A percentile compares a stretch with the other conserved stretches of the same genome.
Conservation (phyloP, 345 rosid genomes). For the Boechera divaricarpa region DNA sequence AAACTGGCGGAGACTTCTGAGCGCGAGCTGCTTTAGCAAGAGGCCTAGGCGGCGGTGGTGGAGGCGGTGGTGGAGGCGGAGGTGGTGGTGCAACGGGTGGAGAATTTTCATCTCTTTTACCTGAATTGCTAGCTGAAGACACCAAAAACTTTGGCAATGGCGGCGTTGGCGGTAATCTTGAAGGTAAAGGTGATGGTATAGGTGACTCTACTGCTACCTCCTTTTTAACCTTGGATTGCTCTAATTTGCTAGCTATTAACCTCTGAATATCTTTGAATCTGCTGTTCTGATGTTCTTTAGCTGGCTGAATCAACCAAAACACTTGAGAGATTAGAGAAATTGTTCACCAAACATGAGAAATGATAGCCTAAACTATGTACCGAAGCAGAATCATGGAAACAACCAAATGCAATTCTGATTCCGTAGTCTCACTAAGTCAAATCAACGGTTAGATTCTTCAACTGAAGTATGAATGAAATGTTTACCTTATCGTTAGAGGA, state of each 20-base stretch:
- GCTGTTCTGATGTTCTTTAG: conserved; percentile 53
- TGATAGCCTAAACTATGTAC: neutral
- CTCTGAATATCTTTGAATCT: conserved; percentile 81
- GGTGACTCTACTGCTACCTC: conserved; percentile 50
- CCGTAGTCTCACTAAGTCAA: conserved; percentile 11
- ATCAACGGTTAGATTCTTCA: neutral
- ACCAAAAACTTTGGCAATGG: conserved; percentile 42
- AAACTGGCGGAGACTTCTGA: conserved; percentile 56
- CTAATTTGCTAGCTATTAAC: conserved; percentile 69
- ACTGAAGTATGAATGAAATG: conserved; percentile 1
- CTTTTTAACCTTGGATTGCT: conserved; percentile 53
- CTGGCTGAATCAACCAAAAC: conserved; percentile 48
- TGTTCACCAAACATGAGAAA: neutral
- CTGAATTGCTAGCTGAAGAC: conserved; percentile 38
- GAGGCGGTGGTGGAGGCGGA: conserved; percentile 66
- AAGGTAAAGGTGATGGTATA: conserved; percentile 39
- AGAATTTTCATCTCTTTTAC: conserved; percentile 39
- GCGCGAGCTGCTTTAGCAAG: conserved; percentile 54
- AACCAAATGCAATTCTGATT: neutral
- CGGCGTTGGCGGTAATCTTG: conserved; percentile 29
- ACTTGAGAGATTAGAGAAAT: conserved; percentile 6
- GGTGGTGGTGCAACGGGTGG: conserved; percentile 62
- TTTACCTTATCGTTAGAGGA: conserved; percentile 52
- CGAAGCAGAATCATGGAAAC: conserved; percentile 8
- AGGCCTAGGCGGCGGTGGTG: conserved; percentile 60